Conservation (phyloP, 164 flowering plant genomes). For the Nelumbo lutea region DNA sequence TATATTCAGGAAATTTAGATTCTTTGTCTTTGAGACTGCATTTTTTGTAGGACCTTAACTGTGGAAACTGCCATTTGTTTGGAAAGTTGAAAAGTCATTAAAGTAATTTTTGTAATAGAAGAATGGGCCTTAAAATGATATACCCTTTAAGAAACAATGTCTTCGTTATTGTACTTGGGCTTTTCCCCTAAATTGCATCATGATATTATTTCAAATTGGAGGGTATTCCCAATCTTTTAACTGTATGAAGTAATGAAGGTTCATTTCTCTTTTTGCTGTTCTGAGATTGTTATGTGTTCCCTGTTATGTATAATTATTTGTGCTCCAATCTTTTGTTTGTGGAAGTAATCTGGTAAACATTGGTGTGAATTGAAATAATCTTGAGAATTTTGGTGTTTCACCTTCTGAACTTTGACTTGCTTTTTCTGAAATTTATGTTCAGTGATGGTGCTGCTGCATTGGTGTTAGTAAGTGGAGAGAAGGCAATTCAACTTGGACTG, state of each 20-base stretch:
- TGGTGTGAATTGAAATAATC: too few relatives aligned
- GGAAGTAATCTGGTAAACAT: background rate
- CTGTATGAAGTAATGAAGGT: too few relatives aligned
- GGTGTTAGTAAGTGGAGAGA: slow-evolving; percentile 85
- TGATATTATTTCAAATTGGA: too few relatives aligned
- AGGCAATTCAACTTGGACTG: slow-evolving; percentile 65
- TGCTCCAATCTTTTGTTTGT: background rate
- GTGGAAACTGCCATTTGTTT: too few relatives aligned
- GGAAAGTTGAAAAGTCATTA: too few relatives aligned
- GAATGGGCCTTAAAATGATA: background rate
- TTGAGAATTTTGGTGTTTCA: too few relatives aligned
- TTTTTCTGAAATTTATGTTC: slow-evolving; percentile 9
- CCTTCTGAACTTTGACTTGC: background rate
- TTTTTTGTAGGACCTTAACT: too few relatives aligned
- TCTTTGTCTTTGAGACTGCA: too few relatives aligned
- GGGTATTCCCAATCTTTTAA: too few relatives aligned
- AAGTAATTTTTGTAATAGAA: background rate
- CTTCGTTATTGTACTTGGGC: background rate
- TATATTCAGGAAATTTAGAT: too few relatives aligned
- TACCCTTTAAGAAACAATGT: background rate
- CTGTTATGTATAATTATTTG: background rate
- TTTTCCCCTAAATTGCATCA: background rate
- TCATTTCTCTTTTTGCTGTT: too few relatives aligned
- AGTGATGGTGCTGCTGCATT: slow-evolving; percentile 97
- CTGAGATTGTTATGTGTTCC: too few relatives aligned